Base-by-base conservation (phyloP, 177 flowering plant genomes). In the Tripterygium wilfordii region DNA sequence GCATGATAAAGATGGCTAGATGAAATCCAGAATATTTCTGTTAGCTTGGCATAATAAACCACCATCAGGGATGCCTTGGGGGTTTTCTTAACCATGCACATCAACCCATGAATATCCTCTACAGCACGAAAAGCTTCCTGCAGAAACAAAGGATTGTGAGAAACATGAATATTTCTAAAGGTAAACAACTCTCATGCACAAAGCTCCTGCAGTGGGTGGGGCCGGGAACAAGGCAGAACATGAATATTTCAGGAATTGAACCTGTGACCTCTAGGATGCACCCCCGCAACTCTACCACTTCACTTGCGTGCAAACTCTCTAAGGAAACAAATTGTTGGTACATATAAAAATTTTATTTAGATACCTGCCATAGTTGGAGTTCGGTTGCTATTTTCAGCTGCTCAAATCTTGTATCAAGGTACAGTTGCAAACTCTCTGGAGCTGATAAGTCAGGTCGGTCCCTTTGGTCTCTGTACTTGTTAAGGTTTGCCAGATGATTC, bases 71-170 rank as follows among this genome's bases (percentile, higher is more conserved):
- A 87, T 20, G 99, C 16, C 63, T 94, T 94, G 0, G 99, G 99
- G 6, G 76, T 79, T 65, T 90, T 90, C 75, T 94, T 90, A 37
- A 94, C 99, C 83, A 94, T 67, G 76, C 94, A 90, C 94, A 85
- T 94, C 58, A 94, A 65, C 9, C 96, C 97, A 69, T 87, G 76
- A 31, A 94, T 82, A 67, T 94, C 99, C 59, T 90, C 99, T 42
- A 90, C 77, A 10, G 97, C 85, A 36, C 96, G 88, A 64, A 94
- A 94, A 30, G 99, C 97, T 73, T 90, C 99, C 97, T 92, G 82
- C 37, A 66, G n/a, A n/a, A n/a, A n/a, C n/a, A n/a, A n/a, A n/a
- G n/a, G n/a, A n/a, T n/a, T n/a, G n/a, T n/a, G n/a, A n/a, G n/a
- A n/a, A n/a, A n/a, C n/a, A n/a, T n/a, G n/a, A n/a, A n/a, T n/a